These are phyloP conservation scores for Quillaja saponaria DNA, from an alignment of 306 rosid genomes.

Conservation along the genomic window DNA sequence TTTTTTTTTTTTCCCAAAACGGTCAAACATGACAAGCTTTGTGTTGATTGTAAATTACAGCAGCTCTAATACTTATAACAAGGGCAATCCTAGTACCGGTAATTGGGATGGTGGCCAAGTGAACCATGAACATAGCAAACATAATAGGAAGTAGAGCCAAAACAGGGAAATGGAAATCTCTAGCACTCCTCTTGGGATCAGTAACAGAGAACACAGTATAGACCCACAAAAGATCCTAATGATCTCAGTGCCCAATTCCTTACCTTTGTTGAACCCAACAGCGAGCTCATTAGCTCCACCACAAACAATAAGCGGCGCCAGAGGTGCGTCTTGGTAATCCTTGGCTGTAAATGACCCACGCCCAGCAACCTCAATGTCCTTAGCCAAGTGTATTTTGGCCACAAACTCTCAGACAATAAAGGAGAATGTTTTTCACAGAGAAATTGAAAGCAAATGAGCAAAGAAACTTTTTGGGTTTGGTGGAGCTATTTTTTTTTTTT, in stretches of 20 bases:
- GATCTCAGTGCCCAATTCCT: slow-evolving; percentile 48
- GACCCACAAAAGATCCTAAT: slow-evolving; percentile 48
- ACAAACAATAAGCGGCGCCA: slow-evolving; percentile 28
- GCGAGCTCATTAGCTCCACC: slow-evolving; percentile 43
- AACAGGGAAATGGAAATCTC: slow-evolving; percentile 53
- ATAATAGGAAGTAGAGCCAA: too few relatives aligned
- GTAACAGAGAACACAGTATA: slow-evolving; percentile 57
- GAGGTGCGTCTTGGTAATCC: slow-evolving; percentile 39
- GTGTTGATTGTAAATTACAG: too few relatives aligned
- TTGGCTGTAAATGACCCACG: slow-evolving; percentile 16
- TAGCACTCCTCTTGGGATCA: slow-evolving; percentile 47
- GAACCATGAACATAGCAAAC: too few relatives aligned
- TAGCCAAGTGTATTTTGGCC: slow-evolving; percentile 17
- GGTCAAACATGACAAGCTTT: too few relatives aligned
- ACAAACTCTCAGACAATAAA: background rate
- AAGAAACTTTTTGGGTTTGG: too few relatives aligned
- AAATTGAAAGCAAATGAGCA: too few relatives aligned
- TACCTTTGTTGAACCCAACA: slow-evolving; percentile 39
- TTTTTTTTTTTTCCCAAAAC: too few relatives aligned
- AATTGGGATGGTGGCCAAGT: too few relatives aligned
- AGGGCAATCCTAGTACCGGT: too few relatives aligned
- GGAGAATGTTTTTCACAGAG: too few relatives aligned
- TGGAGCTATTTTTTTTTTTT: too few relatives aligned
- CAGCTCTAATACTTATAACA: too few relatives aligned
- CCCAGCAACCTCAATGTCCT: slow-evolving; percentile 26